phyloP scores from a whole-genome alignment of 2,329 filamentous ascomycete genomes.

The Ascochyta pisi region DNA sequence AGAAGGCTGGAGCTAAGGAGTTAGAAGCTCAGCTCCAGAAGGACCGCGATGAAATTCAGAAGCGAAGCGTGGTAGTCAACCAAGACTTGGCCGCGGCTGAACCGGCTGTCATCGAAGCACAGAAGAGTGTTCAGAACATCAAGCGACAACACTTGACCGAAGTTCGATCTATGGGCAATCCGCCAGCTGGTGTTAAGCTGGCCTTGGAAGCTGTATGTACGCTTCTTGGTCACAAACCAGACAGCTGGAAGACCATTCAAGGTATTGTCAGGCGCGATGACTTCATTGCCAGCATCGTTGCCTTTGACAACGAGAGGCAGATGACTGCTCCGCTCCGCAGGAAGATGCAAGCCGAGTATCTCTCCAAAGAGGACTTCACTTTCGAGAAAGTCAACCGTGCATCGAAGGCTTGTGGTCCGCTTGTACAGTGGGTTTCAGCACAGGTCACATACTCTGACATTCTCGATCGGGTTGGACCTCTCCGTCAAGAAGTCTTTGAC shows the following conservation, averaged over 20 bases:
- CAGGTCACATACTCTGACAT: conserved; percentile 99
- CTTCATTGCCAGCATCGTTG: conserved; percentile 97
- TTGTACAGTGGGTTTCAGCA: conserved; percentile 96
- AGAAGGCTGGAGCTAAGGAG: conserved; percentile 85
- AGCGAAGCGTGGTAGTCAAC: conserved; percentile 82
- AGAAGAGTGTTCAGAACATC: conserved; percentile 97
- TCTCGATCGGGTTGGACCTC: conserved; percentile 87
- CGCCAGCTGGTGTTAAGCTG: conserved; percentile 87
- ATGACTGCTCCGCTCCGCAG: conserved; percentile 84
- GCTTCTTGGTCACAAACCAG: conserved; percentile 85
- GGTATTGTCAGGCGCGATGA: conserved; percentile 89
- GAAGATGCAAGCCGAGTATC: conserved; percentile 91
- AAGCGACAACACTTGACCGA: conserved; percentile 97
- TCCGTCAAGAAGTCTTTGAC: conserved; percentile 86
- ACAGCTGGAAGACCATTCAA: conserved; percentile 91
- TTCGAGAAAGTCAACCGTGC: conserved; percentile 96
- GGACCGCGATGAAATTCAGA: conserved; percentile 86
- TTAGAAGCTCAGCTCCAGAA: conserved; percentile 86
- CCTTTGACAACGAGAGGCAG: conserved; percentile 92
- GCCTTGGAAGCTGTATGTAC: conserved; percentile 97
- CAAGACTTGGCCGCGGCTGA: conserved; percentile 89
- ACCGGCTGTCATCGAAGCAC: conserved; percentile 89
- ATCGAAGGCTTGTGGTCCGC: conserved; percentile 93
- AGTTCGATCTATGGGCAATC: conserved; percentile 95
- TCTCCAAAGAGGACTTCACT: conserved; percentile 93